Evolutionary conservation across 768 basidiomycete species (phyloP), one percentile per base, ranked within the genome.

Genomic region (Auricularia sp.): DNA sequence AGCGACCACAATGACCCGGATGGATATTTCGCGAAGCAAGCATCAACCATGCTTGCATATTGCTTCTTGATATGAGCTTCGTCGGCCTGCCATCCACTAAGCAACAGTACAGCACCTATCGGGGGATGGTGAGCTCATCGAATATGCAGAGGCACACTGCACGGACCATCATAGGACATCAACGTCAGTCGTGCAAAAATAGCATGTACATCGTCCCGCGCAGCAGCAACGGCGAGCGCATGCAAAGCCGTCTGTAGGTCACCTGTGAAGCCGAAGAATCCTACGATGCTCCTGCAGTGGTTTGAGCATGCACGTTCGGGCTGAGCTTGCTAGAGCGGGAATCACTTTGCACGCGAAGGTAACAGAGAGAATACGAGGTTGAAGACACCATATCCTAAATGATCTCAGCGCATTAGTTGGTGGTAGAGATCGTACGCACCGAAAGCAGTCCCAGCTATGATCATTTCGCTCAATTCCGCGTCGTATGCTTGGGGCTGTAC

Each of bases 321-420:
- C 13, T 35, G 37, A 11, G 16, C 29, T 56, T 21, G 29, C 63
- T 42, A 7, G 33, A 3, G 21, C 63, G 33, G 21, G 10, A 71
- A 83, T 63, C 67, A 89, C 88, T 87, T 85, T 64, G 87, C 76
- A 69, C 82, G 85, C 67, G 85, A 84, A 18, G 90, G 91, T 14
- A 92, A 75, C 18, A 92, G 73, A 3, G 88, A 90, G 65, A 92
- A 85, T 10, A 91, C 85, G 59, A 92, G 80, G 71, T 92, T 92
- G 76, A 92, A 92, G 33, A 92, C 71, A 0, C 89, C 88, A 69
- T 77, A 86, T 0, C 83, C 81, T 77, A 64, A 44, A 34, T 16
- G 62, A 37, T 33, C 14, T 63, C 10, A 58, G 21, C 59, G 36
- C 65, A 6, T 29, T 8, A 42, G 3, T 10, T 42, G 37, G 56